Conservation (phyloP, 768 basidiomycete species). For the Pleurotus cornucopiae region DNA sequence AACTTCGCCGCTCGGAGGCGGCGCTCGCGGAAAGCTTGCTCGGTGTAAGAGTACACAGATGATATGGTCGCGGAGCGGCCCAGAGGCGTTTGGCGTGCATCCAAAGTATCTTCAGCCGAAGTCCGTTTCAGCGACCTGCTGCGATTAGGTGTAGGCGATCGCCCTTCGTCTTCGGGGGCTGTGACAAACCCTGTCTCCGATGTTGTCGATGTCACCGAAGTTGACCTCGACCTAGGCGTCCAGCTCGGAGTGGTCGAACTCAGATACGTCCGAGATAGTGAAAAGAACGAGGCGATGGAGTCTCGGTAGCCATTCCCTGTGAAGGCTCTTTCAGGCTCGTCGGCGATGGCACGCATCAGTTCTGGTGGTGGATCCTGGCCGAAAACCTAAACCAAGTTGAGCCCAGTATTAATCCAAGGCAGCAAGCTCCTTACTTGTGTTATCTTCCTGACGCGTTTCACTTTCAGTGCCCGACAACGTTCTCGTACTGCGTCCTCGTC, state of each 20-base stretch:
- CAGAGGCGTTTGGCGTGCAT: neutral
- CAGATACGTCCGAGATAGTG: conserved; percentile 6
- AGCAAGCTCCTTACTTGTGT: conserved; percentile 32
- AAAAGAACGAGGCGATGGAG: conserved; percentile 16
- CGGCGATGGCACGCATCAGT: conserved; percentile 29
- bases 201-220: conserved; percentile 10
- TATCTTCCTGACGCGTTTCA: conserved; percentile 48
- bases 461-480: conserved; percentile 32
- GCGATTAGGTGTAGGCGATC: neutral
- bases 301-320: conserved; percentile 12
- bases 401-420: neutral
- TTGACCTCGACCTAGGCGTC: conserved; percentile 10
- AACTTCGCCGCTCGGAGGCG: conserved; percentile 51
- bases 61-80: neutral
- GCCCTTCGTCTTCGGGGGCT: conserved; percentile 3
- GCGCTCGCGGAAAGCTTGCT: conserved; percentile 23
- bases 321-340: conserved; percentile 13
- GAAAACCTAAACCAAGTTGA: conserved; percentile 33
- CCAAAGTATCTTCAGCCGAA: neutral
- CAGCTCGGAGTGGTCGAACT: conserved; percentile 1
- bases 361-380: conserved; percentile 44
- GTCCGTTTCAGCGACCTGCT: neutral
- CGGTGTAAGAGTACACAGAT: neutral
- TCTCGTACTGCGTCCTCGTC: conserved; percentile 18
- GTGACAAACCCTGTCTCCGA: conserved; percentile 5